phyloP scores from a whole-genome alignment of 495 filamentous ascomycete genomes.

The Acidiella bohemica region DNA sequence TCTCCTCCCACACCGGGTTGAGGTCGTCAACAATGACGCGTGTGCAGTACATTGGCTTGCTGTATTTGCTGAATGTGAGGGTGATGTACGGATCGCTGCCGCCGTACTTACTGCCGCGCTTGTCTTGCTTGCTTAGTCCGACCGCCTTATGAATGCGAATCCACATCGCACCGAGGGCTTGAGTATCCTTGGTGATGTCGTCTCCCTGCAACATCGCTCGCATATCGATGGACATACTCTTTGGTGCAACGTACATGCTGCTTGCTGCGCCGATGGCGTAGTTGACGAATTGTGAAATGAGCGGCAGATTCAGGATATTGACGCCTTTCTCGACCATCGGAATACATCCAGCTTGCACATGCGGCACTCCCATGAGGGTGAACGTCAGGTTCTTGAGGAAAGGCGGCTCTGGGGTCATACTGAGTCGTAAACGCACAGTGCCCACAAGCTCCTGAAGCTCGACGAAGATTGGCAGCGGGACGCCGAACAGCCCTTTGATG shows the following conservation, averaged over 20 bases:
- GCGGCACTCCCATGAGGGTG: slow-evolving; percentile 81
- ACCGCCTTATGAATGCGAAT: slow-evolving; percentile 77
- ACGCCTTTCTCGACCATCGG: slow-evolving; percentile 80
- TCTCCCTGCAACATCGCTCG: slow-evolving; percentile 83
- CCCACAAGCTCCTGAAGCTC: slow-evolving; percentile 77
- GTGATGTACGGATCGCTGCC: slow-evolving; percentile 89
- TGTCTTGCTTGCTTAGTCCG: slow-evolving; percentile 85
- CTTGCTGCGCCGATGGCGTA: slow-evolving; percentile 81
- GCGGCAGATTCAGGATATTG: slow-evolving; percentile 79
- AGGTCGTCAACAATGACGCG: slow-evolving; percentile 88
- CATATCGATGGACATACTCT: slow-evolving; percentile 84
- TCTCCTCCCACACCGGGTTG: slow-evolving; percentile 88
- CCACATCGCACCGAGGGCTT: slow-evolving; percentile 77
- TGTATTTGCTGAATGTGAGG: slow-evolving; percentile 68
- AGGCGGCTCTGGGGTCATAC: slow-evolving; percentile 76
- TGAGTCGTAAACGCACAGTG: slow-evolving; percentile 66
- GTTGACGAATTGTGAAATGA: slow-evolving; percentile 95
- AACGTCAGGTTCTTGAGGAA: slow-evolving; percentile 88
- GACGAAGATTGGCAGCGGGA: slow-evolving; percentile 78
- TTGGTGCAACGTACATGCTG: slow-evolving; percentile 90
- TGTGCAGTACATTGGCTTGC: slow-evolving; percentile 96
- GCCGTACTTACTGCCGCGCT: slow-evolving; percentile 66
- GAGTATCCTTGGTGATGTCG: slow-evolving; percentile 74
- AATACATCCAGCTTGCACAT: slow-evolving; percentile 79
- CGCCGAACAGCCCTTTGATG: slow-evolving; percentile 70